These are phyloP conservation scores for Kluyveromyces sp. DNA, from an alignment of 1,139 yeast genomes.

Conservation along the genomic window DNA sequence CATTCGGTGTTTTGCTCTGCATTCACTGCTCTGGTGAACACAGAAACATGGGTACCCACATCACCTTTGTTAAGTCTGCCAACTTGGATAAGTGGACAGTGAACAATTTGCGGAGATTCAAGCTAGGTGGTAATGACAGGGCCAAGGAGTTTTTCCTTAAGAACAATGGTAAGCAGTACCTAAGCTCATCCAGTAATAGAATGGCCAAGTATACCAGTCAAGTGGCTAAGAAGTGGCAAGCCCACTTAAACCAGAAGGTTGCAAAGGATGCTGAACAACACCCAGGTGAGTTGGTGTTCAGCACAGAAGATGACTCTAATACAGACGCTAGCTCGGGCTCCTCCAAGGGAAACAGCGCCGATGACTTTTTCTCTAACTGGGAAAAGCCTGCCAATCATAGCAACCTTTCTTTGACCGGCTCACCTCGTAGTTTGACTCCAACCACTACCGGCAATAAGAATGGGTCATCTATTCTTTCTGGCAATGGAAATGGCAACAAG, in stretches of 20 bases:
- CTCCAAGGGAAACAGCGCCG: slow-evolving; percentile 44
- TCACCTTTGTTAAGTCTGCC: slow-evolving; percentile 88
- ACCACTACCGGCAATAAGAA: slow-evolving; percentile 12
- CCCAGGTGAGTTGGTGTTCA: slow-evolving; percentile 60
- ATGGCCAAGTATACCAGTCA: slow-evolving; percentile 72
- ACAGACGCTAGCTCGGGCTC: slow-evolving; percentile 29
- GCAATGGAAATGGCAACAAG: slow-evolving; percentile 6
- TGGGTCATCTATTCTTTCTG: slow-evolving; percentile 17
- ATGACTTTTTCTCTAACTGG: slow-evolving; percentile 90
- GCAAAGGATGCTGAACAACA: slow-evolving; percentile 56
- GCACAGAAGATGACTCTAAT: slow-evolving; percentile 41
- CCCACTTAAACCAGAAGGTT: slow-evolving; percentile 65
- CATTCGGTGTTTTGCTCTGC: slow-evolving; percentile 88
- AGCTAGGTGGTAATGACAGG: slow-evolving; percentile 82
- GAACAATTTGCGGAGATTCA: slow-evolving; percentile 80
- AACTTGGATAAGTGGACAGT: slow-evolving; percentile 91
- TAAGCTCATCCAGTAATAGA: slow-evolving; percentile 50
- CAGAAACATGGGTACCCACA: slow-evolving; percentile 92
- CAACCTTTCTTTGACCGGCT: slow-evolving; percentile 17
- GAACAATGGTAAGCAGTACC: slow-evolving; percentile 72
- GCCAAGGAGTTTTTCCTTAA: slow-evolving; percentile 78
- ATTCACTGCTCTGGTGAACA: slow-evolving; percentile 96
- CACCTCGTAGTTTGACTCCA: slow-evolving; percentile 20
- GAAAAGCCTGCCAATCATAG: slow-evolving; percentile 52
- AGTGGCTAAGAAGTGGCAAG: slow-evolving; percentile 71